phyloP scores from a whole-genome alignment of 2,329 filamentous ascomycete species.

The Drechslera avenae region DNA sequence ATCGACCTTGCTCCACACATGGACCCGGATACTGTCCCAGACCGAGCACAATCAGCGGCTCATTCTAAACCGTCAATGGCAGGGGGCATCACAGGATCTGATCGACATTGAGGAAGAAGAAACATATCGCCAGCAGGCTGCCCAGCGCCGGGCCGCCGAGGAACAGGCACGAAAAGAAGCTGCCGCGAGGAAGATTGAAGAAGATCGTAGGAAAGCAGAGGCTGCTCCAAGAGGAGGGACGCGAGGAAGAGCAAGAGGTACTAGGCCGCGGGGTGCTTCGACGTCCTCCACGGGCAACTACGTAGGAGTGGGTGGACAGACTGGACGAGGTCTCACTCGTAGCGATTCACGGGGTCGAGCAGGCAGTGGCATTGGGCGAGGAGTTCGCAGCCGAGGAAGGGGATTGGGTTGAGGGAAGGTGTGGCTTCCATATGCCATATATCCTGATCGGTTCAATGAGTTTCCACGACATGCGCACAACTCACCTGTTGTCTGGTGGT shows the following conservation, averaged over 20 bases:
- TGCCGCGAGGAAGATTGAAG: constrained; percentile 59
- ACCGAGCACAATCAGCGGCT: constrained; percentile 97
- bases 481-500: no score
- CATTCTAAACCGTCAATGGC: constrained; percentile 86
- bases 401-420: constrained; percentile 28
- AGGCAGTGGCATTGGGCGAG: constrained; percentile 53
- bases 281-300: constrained; percentile 46
- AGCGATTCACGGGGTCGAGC: constrained; percentile 53
- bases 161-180: constrained; percentile 79
- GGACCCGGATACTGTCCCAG: constrained; percentile 94
- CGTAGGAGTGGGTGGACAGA: constrained; percentile 52
- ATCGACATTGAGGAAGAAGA: constrained; percentile 85
- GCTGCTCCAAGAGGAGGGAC: constrained; percentile 56
- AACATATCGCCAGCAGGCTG: constrained; percentile 72
- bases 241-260: constrained; percentile 45
- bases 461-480: no score
- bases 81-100: constrained; percentile 80
- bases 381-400: constrained; percentile 42
- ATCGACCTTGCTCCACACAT: constrained; percentile 88
- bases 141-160: constrained; percentile 75
- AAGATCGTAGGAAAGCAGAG: constrained; percentile 62
- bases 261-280: constrained; percentile 38
- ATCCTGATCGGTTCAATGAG: not conserved
- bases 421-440: not conserved
- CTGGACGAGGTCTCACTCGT: constrained; percentile 56